A percentile compares a stretch with the other conserved stretches of the same genome.
Evolutionary conservation across 2,329 filamentous ascomycete genomes (phyloP).

Genomic region (Pestalotiopsis sp.): DNA sequence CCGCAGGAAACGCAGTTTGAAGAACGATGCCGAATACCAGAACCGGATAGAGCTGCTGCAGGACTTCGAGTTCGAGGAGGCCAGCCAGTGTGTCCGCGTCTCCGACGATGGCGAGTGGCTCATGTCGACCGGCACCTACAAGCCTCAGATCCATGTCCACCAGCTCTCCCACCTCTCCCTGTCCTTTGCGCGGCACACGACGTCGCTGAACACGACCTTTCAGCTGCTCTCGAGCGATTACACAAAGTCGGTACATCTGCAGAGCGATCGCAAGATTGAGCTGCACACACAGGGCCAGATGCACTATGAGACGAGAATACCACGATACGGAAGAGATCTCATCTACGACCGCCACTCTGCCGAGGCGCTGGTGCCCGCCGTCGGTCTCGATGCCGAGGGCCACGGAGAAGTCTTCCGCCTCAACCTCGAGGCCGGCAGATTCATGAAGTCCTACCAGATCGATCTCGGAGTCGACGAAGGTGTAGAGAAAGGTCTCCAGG

Average conservation of each 20-base stretch:
- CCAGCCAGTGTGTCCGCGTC: conserved; percentile 84
- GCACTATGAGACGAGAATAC: conserved; percentile 87
- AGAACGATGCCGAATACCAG: conserved; percentile 89
- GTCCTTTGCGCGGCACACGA: conserved; percentile 92
- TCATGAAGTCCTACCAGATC: conserved; percentile 91
- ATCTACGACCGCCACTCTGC: conserved; percentile 81
- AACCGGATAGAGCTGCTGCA: conserved; percentile 94
- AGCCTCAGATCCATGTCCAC: conserved; percentile 92
- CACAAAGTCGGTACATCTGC: conserved; percentile 90
- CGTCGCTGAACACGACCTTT: conserved; percentile 89
- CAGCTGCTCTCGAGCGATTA: conserved; percentile 87
- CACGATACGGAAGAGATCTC: conserved; percentile 88
- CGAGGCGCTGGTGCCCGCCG: conserved; percentile 84
- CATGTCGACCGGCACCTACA: conserved; percentile 54
- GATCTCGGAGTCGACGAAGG: conserved; percentile 86
- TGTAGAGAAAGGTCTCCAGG: conserved; percentile 75
- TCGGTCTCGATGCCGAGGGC: conserved; percentile 83
- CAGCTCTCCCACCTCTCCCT: conserved; percentile 90
- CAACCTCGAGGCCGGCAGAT: conserved; percentile 88
- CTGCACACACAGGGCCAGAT: conserved; percentile 89
- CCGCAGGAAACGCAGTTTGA: conserved; percentile 86
- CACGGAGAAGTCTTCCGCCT: conserved; percentile 90
- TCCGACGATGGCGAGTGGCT: conserved; percentile 97
- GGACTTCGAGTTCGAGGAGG: conserved; percentile 90
- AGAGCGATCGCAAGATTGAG: conserved; percentile 87